A percentile compares a stretch with the other conserved stretches of the same genome.
Evolutionary conservation across 495 filamentous ascomycete species (phyloP).

Genomic region (Zalerion maritima): DNA sequence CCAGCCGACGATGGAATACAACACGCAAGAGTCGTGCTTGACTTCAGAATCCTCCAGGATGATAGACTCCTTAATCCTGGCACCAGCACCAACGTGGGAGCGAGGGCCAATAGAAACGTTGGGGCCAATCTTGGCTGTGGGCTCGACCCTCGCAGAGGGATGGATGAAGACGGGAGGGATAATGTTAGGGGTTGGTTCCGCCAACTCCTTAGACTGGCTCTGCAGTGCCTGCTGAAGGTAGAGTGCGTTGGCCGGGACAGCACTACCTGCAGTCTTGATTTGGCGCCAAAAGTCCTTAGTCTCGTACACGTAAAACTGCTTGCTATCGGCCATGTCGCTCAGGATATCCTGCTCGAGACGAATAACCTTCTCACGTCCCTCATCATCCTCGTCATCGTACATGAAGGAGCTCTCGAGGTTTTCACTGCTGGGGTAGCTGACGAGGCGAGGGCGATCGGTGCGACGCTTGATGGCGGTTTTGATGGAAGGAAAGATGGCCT

Average conservation of each 20-base stretch:
- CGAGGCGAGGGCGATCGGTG: constrained; percentile 73
- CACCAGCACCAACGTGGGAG: constrained; percentile 71
- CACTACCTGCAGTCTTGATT: constrained; percentile 98
- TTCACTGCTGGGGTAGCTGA: constrained; percentile 90
- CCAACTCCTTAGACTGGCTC: constrained; percentile 65
- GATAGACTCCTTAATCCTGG: constrained; percentile 88
- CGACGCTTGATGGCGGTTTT: constrained; percentile 92
- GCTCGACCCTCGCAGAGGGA: constrained; percentile 83
- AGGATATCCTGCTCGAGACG: constrained; percentile 97
- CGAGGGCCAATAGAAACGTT: constrained; percentile 93
- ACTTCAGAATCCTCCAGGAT: constrained; percentile 92
- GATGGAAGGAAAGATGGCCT: constrained; percentile 93
- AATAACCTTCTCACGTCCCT: constrained; percentile 71
- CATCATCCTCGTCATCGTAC: constrained; percentile 54
- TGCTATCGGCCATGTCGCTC: constrained; percentile 88
- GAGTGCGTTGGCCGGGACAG: constrained; percentile 91
- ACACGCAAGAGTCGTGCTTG: constrained; percentile 89
- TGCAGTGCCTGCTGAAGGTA: constrained; percentile 95
- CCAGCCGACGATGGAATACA: constrained; percentile 98
- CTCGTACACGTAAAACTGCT: constrained; percentile 96
- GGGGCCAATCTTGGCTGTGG: constrained; percentile 88
- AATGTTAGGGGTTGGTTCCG: constrained; percentile 73
- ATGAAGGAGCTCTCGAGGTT: constrained; percentile 75
- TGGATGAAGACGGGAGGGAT: constrained; percentile 94
- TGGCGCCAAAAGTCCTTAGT: constrained; percentile 99